A percentile compares a stretch with the other conserved stretches of the same genome.
These are phyloP conservation scores for Lumnitzera littorea DNA, from an alignment of 345 rosid genomes.

Conservation along the genomic window DNA sequence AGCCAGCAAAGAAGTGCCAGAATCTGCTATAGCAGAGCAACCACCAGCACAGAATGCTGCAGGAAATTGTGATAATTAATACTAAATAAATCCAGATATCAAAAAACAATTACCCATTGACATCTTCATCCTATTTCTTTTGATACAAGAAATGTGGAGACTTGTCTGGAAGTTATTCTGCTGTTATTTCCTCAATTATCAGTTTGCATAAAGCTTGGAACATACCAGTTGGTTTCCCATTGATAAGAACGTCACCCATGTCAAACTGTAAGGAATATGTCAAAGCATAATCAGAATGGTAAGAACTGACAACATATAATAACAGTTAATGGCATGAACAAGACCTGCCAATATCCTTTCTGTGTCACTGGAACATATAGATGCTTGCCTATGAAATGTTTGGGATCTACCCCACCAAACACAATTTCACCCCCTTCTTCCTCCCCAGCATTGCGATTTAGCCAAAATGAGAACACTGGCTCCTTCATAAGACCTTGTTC, in stretches of 20 bases:
- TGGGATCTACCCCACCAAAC: slow-evolving; percentile 77
- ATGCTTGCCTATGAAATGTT: slow-evolving; percentile 77
- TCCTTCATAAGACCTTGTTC: slow-evolving; percentile 72
- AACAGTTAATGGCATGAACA: slow-evolving; percentile 1
- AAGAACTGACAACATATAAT: background rate
- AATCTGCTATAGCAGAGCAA: slow-evolving; percentile 87
- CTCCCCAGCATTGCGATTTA: slow-evolving; percentile 66
- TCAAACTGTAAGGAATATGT: slow-evolving; percentile 43
- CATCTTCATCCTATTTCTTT: no score
- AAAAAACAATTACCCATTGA: background rate
- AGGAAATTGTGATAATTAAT: slow-evolving; percentile 6
- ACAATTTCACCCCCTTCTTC: slow-evolving; percentile 88
- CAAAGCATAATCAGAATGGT: background rate
- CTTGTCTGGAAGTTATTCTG: no score
- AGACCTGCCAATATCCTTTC: slow-evolving; percentile 95
- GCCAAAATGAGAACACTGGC: slow-evolving; percentile 85
- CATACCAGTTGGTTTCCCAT: slow-evolving; percentile 75
- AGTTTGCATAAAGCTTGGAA: background rate
- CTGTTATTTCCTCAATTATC: no score
- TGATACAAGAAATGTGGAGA: no score
- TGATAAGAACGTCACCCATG: slow-evolving; percentile 75
- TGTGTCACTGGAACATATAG: slow-evolving; percentile 81
- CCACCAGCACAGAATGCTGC: slow-evolving; percentile 56
- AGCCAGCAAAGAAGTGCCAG: slow-evolving; percentile 88
- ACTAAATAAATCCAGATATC: slow-evolving; percentile 1